Conservation (phyloP, 768 basidiomycete species). For the Lactifluus pinguis region DNA sequence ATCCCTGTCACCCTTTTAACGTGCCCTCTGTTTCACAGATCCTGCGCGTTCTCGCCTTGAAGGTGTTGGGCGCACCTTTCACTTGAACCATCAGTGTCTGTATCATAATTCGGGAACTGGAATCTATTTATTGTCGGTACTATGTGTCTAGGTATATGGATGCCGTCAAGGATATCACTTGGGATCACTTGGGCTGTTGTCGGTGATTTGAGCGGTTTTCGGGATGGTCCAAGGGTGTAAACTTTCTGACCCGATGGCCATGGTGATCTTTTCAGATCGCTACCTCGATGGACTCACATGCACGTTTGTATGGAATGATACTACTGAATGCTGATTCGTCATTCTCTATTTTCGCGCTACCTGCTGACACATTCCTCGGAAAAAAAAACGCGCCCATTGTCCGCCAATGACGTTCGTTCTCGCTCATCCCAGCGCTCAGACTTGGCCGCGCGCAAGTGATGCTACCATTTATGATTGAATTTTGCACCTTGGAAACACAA, state of each 20-base stretch:
- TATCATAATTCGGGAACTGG: not conserved
- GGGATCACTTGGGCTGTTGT: not conserved
- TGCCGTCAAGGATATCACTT: not conserved
- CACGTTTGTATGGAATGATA: too few relatives aligned
- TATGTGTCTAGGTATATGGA: not conserved
- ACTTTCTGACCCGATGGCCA: not conserved
- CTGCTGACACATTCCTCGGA: not conserved
- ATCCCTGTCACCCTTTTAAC: not conserved
- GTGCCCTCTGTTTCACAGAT: constrained; percentile 42
- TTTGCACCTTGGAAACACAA: not conserved
- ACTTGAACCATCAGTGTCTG: not conserved
- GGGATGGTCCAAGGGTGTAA: not conserved
- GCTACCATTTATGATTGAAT: not conserved
- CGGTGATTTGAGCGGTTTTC: not conserved
- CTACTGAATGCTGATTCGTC: not conserved
- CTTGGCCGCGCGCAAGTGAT: not conserved
- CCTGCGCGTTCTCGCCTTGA: constrained; percentile 69
- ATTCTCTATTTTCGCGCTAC: not conserved
- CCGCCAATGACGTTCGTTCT: not conserved
- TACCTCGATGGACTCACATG: not conserved
- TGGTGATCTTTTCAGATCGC: not conserved
- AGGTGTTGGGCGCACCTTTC: constrained; percentile 63
- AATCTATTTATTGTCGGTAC: not conserved
- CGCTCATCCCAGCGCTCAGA: not conserved
- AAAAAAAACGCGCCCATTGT: not conserved